Base-by-base conservation (phyloP, 345 rosid genomes). In the Erodium maritimum region DNA sequence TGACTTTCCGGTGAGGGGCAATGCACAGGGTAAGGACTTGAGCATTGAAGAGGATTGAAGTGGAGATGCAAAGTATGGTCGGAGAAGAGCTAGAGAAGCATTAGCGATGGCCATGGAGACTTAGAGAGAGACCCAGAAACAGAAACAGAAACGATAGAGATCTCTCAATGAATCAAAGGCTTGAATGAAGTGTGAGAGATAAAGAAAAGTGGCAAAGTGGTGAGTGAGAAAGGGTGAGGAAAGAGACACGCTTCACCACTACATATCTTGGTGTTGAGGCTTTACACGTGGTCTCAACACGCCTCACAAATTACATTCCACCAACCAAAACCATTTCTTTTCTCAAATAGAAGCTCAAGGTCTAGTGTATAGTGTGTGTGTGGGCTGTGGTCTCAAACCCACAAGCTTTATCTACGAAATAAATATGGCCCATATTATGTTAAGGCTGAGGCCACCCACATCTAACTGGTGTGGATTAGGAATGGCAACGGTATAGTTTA, bases 151-250 rank as follows among this genome's bases (percentile, higher is more conserved):
- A 4, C 9, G 65, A 34, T 7, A 19, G 62, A 20, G 52, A 61
- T 56, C 58, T 33, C 61, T 29, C n/a, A n/a, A n/a, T n/a, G n/a
- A n/a, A n/a, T n/a, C n/a, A n/a, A n/a, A n/a, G n/a, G n/a, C n/a
- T n/a, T n/a, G n/a, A n/a, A n/a, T n/a, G n/a, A n/a, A 55, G 8
- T 14, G 21, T 67, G 67, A 72, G 50, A 55, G 58, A 54, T n/a
- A 12, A 23, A 37, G 46, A 37, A 37, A 11, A 37, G 46, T 24
- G 24, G 51, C 45, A 70, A 34, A 23, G 37, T 34, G 57, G 57
- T n/a, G 63, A 73, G 78, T n/a, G n/a, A n/a, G n/a, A n/a, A 66
- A 71, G 68, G 97, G 95, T 56, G 51, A 77, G 61, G 79, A 77
- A 71, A 74, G 67, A 51, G 88, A 88, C 91, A 91, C 96, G 97